These are phyloP conservation scores for Talaromyces sp. DNA, from an alignment of 2,329 filamentous ascomycete species.

Conservation along the genomic window DNA sequence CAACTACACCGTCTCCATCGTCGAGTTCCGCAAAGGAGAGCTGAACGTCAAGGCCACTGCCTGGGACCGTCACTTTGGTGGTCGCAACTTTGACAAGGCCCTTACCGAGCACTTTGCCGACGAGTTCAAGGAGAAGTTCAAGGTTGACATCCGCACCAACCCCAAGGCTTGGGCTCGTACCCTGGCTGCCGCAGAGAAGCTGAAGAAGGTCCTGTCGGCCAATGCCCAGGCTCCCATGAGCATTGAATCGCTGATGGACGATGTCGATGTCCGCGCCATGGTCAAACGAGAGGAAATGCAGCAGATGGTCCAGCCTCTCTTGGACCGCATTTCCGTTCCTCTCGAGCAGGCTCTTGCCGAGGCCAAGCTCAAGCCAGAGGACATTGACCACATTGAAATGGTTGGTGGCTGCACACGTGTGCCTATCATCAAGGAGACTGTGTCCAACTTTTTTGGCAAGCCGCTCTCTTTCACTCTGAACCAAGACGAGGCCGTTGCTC, in stretches of 20 bases:
- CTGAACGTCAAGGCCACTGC: constrained; percentile 87
- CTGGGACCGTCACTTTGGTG: constrained; percentile 94
- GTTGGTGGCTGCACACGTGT: constrained; percentile 94
- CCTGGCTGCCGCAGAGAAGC: constrained; percentile 83
- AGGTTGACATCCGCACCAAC: constrained; percentile 89
- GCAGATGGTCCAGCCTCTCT: constrained; percentile 77
- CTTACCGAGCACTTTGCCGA: constrained; percentile 90
- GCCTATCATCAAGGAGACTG: constrained; percentile 82
- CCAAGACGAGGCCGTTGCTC: constrained; percentile 93
- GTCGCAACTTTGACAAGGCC: constrained; percentile 93
- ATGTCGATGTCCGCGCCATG: constrained; percentile 82
- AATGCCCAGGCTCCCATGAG: constrained; percentile 89
- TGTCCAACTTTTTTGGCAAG: constrained; percentile 90
- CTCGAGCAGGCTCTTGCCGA: constrained; percentile 92
- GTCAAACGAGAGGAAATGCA: constrained; percentile 94
- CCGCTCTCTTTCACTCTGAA: constrained; percentile 91
- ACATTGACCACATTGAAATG: constrained; percentile 90
- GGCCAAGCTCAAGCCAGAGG: constrained; percentile 81
- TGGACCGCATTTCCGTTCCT: constrained; percentile 65
- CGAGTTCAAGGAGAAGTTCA: constrained; percentile 97
- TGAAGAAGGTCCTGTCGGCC: constrained; percentile 97
- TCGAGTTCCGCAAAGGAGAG: constrained; percentile 97
- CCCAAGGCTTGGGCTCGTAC: constrained; percentile 85
- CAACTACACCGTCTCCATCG: constrained; percentile 89
- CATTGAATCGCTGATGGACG: constrained; percentile 98